These are phyloP conservation scores for Simplicillium sp. DNA, from an alignment of 2,329 filamentous ascomycete genomes.

Conservation along the genomic window DNA sequence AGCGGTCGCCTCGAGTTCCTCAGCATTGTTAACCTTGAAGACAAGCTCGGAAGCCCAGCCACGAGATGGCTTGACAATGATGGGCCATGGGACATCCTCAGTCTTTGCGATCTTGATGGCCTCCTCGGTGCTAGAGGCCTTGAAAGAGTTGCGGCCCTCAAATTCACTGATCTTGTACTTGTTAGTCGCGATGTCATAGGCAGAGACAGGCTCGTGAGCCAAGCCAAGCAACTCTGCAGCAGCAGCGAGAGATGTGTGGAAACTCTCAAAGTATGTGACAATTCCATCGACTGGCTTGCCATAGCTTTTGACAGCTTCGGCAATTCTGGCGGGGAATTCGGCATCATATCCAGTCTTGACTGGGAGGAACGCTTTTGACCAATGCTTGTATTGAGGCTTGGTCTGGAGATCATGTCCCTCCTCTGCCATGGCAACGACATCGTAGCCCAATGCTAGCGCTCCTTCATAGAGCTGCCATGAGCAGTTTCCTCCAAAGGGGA, in stretches of 20 bases:
- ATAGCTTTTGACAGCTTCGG: slow-evolving; percentile 2
- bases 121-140: too few species aligned
- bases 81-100: not conserved
- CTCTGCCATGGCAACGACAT: slow-evolving; percentile 4
- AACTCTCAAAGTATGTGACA: slow-evolving; percentile 1
- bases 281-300: slow-evolving; percentile 7
- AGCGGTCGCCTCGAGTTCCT: not conserved
- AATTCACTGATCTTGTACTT: too few species aligned
- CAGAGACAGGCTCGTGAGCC: too few species aligned
- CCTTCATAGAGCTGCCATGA: not conserved
- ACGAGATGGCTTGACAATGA: not conserved
- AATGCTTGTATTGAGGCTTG: slow-evolving; percentile 4
- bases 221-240: too few species aligned
- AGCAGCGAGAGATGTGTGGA: too few species aligned
- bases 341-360: slow-evolving; percentile 2
- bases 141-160: too few species aligned
- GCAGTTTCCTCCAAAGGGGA: too few species aligned
- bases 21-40: not conserved
- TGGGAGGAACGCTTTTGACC: slow-evolving; percentile 6
- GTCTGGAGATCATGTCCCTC: slow-evolving; percentile 4
- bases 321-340: slow-evolving; percentile 2
- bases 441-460: slow-evolving; percentile 4
- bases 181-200: too few species aligned
- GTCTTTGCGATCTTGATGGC: too few species aligned
- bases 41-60: not conserved